Evolutionary conservation across 495 filamentous ascomycete genomes (phyloP).

Genomic region (Penicillium manginii): DNA sequence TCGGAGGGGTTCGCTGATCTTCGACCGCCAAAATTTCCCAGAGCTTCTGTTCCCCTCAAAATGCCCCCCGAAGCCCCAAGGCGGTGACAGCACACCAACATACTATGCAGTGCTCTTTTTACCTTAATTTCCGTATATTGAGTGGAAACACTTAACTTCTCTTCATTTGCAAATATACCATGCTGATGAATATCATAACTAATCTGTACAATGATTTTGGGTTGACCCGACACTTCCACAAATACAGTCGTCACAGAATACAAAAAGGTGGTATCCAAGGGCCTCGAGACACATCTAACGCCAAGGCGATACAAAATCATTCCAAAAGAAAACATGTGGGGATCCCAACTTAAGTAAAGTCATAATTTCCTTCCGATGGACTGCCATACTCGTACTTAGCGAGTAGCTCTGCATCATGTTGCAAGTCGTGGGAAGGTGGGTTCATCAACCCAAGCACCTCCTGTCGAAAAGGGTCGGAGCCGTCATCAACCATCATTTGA

Average conservation of each 20-base stretch:
- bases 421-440: conserved; percentile 44
- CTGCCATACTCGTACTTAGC: conserved; percentile 49
- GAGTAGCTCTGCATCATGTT: conserved; percentile 48
- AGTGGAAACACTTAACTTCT: too few species aligned
- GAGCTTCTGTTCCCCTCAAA: conserved; percentile 42
- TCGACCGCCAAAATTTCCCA: conserved; percentile 53
- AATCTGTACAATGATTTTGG: not conserved
- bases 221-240: conserved; percentile 6
- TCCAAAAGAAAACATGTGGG: conserved; percentile 8
- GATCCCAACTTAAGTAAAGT: conserved; percentile 37
- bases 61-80: conserved; percentile 33
- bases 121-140: not conserved
- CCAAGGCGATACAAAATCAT: conserved; percentile 2
- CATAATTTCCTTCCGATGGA: conserved; percentile 44
- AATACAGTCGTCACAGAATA: conserved; percentile 7
- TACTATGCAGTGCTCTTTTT: conserved; percentile 5
- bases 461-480: conserved; percentile 44
- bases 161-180: too few species aligned
- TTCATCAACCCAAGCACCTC: conserved; percentile 48
- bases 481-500: conserved; percentile 52
- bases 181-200: not conserved
- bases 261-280: conserved; percentile 12
- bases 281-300: conserved; percentile 9
- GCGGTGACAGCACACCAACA: conserved; percentile 45
- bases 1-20: conserved; percentile 40